These are phyloP conservation scores for Boletus semigastroideus DNA, from an alignment of 1,284 basidiomycete genomes.

Conservation along the genomic window DNA sequence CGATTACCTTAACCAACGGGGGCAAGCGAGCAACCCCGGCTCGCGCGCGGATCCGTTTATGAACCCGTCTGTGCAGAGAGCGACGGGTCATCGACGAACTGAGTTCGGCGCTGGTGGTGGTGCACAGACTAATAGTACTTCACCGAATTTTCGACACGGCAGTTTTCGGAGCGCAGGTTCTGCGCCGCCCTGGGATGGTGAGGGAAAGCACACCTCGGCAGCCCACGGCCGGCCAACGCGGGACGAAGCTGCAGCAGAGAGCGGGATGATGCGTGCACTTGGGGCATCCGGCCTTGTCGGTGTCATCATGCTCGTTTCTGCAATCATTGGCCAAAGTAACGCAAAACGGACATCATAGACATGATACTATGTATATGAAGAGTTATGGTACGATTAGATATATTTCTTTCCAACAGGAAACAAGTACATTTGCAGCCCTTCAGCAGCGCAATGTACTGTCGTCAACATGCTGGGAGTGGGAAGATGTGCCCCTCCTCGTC, in stretches of 20 bases:
- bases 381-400: neutral
- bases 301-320: constrained; percentile 27
- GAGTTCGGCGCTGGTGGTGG: neutral
- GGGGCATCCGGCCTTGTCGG: constrained; percentile 30
- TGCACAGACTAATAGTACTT: neutral
- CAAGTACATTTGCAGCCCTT: too few species aligned
- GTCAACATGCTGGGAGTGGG: too few species aligned
- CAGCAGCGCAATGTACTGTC: neutral
- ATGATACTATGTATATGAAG: neutral
- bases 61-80: constrained; percentile 28
- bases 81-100: constrained; percentile 22
- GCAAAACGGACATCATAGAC: constrained; percentile 17
- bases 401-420: too few species aligned
- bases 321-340: constrained; percentile 7
- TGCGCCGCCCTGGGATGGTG: neutral
- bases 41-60: constrained; percentile 23
- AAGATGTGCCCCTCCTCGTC: constrained; percentile 16
- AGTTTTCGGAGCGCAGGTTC: constrained; percentile 4
- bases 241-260: constrained; percentile 28
- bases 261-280: constrained; percentile 25
- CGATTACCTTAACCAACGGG: constrained; percentile 12
- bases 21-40: constrained; percentile 3
- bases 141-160: neutral
- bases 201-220: constrained; percentile 1
- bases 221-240: constrained; percentile 11